These are phyloP conservation scores for Proliferodiscus dingleyae DNA, from an alignment of 2,329 filamentous ascomycete species.

Conservation along the genomic window DNA sequence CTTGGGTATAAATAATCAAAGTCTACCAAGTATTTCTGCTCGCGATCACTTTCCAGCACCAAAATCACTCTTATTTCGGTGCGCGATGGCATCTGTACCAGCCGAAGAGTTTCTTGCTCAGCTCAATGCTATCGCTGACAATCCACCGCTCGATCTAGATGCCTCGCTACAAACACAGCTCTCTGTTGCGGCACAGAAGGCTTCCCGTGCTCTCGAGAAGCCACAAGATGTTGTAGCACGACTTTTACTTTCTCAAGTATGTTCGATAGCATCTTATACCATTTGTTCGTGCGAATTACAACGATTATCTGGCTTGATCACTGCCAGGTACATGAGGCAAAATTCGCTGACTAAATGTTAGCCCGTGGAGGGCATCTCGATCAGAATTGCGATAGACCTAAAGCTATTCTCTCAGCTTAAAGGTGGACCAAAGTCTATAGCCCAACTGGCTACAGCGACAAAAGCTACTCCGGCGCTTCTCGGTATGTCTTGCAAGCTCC, in stretches of 20 bases:
- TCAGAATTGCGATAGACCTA: conserved; percentile 5
- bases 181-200: background rate
- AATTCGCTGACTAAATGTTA: background rate
- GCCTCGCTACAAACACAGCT: background rate
- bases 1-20: no score
- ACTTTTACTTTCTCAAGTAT: conserved; percentile 1
- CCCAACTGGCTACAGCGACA: background rate
- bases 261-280: no score
- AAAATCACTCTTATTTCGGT: no score
- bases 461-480: background rate
- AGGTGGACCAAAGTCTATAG: background rate
- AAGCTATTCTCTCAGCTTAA: background rate
- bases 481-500: background rate
- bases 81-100: conserved; percentile 1
- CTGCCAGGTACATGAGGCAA: background rate
- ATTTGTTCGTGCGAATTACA: no score
- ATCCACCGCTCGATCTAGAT: background rate
- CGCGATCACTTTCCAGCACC: no score
- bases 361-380: conserved; percentile 1
- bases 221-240: conserved; percentile 5
- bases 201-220: conserved; percentile 1
- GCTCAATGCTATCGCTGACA: conserved; percentile 1
- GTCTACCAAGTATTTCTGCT: no score
- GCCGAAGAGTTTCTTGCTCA: background rate
- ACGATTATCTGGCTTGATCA: no score